Evolutionary conservation across 2,329 filamentous ascomycete genomes (phyloP), one percentile per base, ranked within the genome.

Genomic region (Phyllachora maydis): DNA sequence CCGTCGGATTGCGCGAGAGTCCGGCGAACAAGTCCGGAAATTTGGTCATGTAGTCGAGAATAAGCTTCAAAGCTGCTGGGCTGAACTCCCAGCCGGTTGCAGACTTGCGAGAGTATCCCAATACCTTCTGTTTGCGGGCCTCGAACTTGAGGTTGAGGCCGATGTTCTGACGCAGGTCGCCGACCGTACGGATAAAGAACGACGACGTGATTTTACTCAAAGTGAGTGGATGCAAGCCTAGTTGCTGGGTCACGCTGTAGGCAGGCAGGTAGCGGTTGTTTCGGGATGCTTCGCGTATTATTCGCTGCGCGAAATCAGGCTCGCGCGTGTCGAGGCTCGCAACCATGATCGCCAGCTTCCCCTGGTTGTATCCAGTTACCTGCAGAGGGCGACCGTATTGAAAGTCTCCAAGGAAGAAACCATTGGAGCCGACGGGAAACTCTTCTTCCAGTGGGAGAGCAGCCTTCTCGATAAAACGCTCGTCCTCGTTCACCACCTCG

Each of bases 71-170:
- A 1, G 88, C 83, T 35, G 78, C 73, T 23, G 67, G 62, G 39
- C 83, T 93, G 45, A 92, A 98, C 46, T 98, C 88, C 90, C 90
- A 98, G 5, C 90, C 88, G 14, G 68, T 75, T 8, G 68, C 58
- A 4, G 71, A 72, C 41, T 88, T 88, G 36, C 82, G 75, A 13
- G 85, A 92, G 47, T 93, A 98, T 1, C 88, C 88, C 16, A 98
- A 53, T 5, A 98, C 88, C 52, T 98, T 98, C 36, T 83, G 63
- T 49, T 93, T 92, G 50, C 79, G 85, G 3, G 69, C 79, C 43
- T 98, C 88, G 29, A 98, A 98, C 46, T 98, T 98, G 34, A 98
- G 60, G 40, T 98, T 98, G 30, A 98, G 58, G 1, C 88, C 88
- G 13, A 98, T 55, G 38, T 98, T 98, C 31, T 92, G 61, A 36